Percentiles rank a stretch among this genome's conserved stretches.
These are phyloP conservation scores for Comarum palustre DNA, from an alignment of 306 rosid genomes.

Conservation along the genomic window DNA sequence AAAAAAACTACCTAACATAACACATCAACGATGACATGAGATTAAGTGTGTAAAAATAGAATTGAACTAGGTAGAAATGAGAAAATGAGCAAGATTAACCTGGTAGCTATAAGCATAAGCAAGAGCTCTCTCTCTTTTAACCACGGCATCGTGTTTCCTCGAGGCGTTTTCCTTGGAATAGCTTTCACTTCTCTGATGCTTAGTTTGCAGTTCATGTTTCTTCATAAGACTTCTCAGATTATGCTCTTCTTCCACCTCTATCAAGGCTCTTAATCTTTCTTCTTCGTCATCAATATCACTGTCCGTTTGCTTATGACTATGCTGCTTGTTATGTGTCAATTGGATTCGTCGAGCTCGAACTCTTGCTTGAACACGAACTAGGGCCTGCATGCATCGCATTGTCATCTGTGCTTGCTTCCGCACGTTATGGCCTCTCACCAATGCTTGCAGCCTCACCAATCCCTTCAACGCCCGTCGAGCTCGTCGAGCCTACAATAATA, in stretches of 20 bases:
- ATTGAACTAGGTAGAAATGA: neutral
- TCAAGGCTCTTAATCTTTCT: conserved; percentile 11
- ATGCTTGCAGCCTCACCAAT: conserved; percentile 80
- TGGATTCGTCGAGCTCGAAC: conserved; percentile 73
- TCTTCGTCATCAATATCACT: conserved; percentile 22
- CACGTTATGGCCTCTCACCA: conserved; percentile 90
- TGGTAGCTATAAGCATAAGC: conserved; percentile 70
- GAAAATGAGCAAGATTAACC: conserved; percentile 30
- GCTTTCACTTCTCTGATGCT: conserved; percentile 34
- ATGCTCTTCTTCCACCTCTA: conserved; percentile 27
- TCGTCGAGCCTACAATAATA: conserved; percentile 61
- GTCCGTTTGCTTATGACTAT: conserved; percentile 21
- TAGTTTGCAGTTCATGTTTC: conserved; percentile 26
- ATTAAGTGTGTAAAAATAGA: neutral
- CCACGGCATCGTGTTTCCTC: conserved; percentile 53
- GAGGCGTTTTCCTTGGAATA: conserved; percentile 39
- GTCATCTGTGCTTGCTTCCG: conserved; percentile 94
- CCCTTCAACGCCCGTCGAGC: conserved; percentile 90
- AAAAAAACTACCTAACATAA: too few relatives aligned
- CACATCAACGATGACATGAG: neutral
- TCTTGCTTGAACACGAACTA: conserved; percentile 80
- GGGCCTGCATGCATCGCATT: conserved; percentile 96
- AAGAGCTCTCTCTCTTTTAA: conserved; percentile 75
- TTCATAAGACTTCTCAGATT: conserved; percentile 45
- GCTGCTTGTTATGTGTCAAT: conserved; percentile 47